Evolutionary conservation across 2,329 filamentous ascomycete species (phyloP), one percentile per base, ranked within the genome.

Genomic region (Biscogniauxia marginata): DNA sequence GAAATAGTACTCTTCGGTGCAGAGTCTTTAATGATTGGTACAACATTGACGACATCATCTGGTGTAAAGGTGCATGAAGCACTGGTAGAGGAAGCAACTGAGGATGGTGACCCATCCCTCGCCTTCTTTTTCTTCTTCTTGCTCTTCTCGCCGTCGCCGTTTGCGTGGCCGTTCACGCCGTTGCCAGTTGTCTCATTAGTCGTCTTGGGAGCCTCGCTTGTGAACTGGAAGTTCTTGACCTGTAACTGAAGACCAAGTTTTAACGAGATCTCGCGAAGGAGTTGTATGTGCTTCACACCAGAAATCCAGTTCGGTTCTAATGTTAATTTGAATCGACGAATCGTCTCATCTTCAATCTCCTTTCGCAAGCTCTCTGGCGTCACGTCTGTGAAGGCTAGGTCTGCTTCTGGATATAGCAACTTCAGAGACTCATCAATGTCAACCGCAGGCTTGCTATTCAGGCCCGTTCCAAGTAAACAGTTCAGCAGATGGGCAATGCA

Each of bases 1-100:
- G 95, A 93, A 59, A 99, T 83, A 22, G 91, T 81, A 71, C 93
- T 97, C 74, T 91, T 89, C 43, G 93, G 95, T 58, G 90, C 88
- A 3, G 95, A 95, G 71, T 99, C 93, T 80, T 98, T 98, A 68
- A 98, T 85, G 47, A 98, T 78, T 7, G 95, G 95, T n/a, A 97
- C 90, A 58, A 97, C 82, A 74, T 97, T 97, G 63, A 96, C 76
- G 61, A 99, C 83, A 66, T 99, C 92, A 58, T 96, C 92, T 0
- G 91, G 80, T 51, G 79, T 81, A 75, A 99, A 98, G 0, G 90
- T 92, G 58, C 75, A 70, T 2, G 73, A 68, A 7, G 68, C 64
- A 73, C 72, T 64, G 66, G 74, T 58, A 72, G 80, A 63, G 65
- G 77, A 65, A 70, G 74, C 58, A 71, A 73, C 16, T 61, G 76